phyloP scores from a whole-genome alignment of 1,139 yeast genomes.

The Scheffersomyces stambukii region DNA sequence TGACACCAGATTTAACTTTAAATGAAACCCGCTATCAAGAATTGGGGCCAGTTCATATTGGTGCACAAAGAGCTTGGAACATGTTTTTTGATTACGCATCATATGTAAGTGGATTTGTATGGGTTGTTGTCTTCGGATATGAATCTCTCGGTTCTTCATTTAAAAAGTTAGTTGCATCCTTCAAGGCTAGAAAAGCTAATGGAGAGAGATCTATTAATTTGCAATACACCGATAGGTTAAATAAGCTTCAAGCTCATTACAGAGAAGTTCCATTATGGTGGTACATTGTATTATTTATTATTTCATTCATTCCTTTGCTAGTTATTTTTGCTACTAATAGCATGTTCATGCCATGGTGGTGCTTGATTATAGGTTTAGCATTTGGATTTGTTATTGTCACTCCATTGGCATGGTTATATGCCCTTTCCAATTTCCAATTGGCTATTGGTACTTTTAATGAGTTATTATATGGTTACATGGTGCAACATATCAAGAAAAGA shows the following conservation, averaged over 20 bases:
- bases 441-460: conserved; percentile 53
- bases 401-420: conserved; percentile 50
- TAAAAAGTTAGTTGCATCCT: conserved; percentile 9
- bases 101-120: conserved; percentile 43
- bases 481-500: conserved; percentile 24
- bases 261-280: conserved; percentile 40
- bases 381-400: conserved; percentile 45
- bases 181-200: conserved; percentile 7
- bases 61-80: conserved; percentile 48
- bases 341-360: conserved; percentile 50
- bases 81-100: conserved; percentile 53
- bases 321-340: conserved; percentile 31
- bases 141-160: conserved; percentile 14
- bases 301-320: conserved; percentile 32
- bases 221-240: conserved; percentile 36
- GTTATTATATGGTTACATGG: conserved; percentile 44
- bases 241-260: conserved; percentile 34
- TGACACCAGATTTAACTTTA: conserved; percentile 29
- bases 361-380: conserved; percentile 37
- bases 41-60: conserved; percentile 36
- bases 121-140: conserved; percentile 42
- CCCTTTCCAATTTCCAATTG: conserved; percentile 47
- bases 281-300: conserved; percentile 32
- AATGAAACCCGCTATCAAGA: conserved; percentile 36
- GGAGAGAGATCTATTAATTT: conserved; percentile 8